phyloP scores from a whole-genome alignment of 176 grass and related monocot genomes.

The Areca catechu region DNA sequence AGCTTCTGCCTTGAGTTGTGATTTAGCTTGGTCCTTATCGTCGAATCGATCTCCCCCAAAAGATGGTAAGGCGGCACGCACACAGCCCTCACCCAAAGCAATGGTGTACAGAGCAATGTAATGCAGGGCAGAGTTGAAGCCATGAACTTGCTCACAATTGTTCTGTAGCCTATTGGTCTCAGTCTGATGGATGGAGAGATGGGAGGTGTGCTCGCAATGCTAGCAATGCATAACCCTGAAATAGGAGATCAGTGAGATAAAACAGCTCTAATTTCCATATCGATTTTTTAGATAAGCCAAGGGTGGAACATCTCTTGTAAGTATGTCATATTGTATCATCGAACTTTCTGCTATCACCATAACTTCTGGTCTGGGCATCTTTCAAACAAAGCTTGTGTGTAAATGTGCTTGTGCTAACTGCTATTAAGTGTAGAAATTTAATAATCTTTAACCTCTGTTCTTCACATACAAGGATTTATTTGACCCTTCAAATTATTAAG shows the following conservation, averaged over 20 bases:
- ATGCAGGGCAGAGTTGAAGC: slow-evolving; percentile 46
- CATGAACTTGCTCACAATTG: slow-evolving; percentile 28
- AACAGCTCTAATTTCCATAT: too few relatives aligned
- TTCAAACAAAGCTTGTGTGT: too few relatives aligned
- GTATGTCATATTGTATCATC: too few relatives aligned
- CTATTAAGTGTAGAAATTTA: too few relatives aligned
- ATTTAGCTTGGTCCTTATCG: slow-evolving; percentile 25
- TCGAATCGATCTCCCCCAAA: slow-evolving; percentile 75
- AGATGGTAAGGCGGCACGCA: slow-evolving; percentile 44
- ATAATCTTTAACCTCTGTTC: too few relatives aligned
- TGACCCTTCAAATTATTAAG: too few relatives aligned
- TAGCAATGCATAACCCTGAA: slow-evolving; percentile 68
- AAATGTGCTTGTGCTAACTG: too few relatives aligned
- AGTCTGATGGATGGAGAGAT: slow-evolving; percentile 46
- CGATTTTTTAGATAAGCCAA: too few relatives aligned
- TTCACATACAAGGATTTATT: too few relatives aligned
- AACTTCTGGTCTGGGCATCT: too few relatives aligned
- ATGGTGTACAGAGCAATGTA: slow-evolving; percentile 53
- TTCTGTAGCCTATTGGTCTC: neutral
- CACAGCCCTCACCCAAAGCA: slow-evolving; percentile 48
- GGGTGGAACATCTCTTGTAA: too few relatives aligned
- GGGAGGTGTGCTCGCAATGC: slow-evolving; percentile 55
- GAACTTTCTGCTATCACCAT: too few relatives aligned
- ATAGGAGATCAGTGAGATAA: neutral
- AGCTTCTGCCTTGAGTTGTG: slow-evolving; percentile 46